Evolutionary conservation across 192 early-diverging fungal genomes (phyloP).

Genomic region (Bifiguratus adelaidae): DNA sequence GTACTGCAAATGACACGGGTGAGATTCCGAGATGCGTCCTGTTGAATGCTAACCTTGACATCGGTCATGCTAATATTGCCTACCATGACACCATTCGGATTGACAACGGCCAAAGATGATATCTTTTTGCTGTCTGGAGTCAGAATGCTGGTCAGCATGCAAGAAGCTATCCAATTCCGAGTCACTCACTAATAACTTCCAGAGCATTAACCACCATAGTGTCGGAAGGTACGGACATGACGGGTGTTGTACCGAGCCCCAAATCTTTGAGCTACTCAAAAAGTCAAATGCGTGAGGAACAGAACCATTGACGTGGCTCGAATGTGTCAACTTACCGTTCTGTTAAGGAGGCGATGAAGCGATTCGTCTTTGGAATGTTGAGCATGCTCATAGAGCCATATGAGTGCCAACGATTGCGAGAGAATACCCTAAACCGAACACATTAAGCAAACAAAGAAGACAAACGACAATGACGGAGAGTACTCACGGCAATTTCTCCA

Average conservation of each 20-base stretch:
- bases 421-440: slow-evolving; percentile 41
- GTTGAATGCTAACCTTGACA: slow-evolving; percentile 32
- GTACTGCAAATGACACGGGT: slow-evolving; percentile 7
- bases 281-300: not conserved
- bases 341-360: slow-evolving; percentile 27
- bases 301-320: not conserved
- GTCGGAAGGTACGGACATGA: slow-evolving; percentile 37
- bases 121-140: slow-evolving; percentile 21
- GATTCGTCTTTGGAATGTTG: slow-evolving; percentile 26
- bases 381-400: slow-evolving; percentile 57
- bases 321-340: slow-evolving; percentile 21
- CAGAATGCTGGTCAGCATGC: slow-evolving; percentile 4
- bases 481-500: slow-evolving; percentile 33
- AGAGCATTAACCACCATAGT: slow-evolving; percentile 57
- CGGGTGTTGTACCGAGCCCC: slow-evolving; percentile 37
- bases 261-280: slow-evolving; percentile 34
- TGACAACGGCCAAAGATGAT: slow-evolving; percentile 51
- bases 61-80: slow-evolving; percentile 64
- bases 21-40: not conserved
- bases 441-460: not conserved
- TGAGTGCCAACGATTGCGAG: slow-evolving; percentile 62
- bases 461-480: not conserved
- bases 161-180: not conserved
- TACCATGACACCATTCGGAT: slow-evolving; percentile 36
- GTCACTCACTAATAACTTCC: slow-evolving; percentile 40